Base-by-base conservation (phyloP, 2,329 filamentous ascomycete genomes). In the Calonectria ilicicola region DNA sequence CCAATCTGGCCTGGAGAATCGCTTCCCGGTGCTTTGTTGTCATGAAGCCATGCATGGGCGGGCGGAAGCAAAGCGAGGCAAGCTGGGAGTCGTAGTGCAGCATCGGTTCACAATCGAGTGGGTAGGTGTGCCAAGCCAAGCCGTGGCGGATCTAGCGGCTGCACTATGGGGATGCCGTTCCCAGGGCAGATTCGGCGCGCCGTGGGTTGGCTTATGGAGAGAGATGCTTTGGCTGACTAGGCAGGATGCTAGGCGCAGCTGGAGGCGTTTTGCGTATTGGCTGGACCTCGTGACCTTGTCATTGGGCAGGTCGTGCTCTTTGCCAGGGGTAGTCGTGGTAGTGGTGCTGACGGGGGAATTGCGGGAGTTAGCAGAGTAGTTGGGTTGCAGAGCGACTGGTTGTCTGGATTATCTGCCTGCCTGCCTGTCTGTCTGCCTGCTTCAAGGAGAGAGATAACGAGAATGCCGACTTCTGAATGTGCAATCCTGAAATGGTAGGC, bases 141-240 rank as follows among this genome's bases (percentile, higher is more conserved):
- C 72, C 72, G 62, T 51, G 44, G 72, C 72, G 56, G 68, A 65
- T 71, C 49, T 65, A 71, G 58, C 56, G 68, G 47, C 46, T 53
- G 64, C 63, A 62, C 69, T 40, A 67, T 58, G 56, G 58, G 44
- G 58, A 47, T 56, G 53, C 68, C 44, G 53, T 51, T 60, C 38
- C 53, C 65, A 62, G 65, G 42, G 42, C 42, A 51, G 58, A 68
- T 56, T 68, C 26, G 32, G 32, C 14, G 53, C 53, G 14, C 35
- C 21, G 38, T 60, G 32, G 53, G 35, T 21, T 38, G 35, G 49
- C 32, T 5, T 60, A n/a, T 35, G 21, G 32, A 21, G 53, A n/a
- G 29, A 23, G 51, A 23, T 29, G 32, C 32, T 15, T 60, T 60
- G 32, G 32, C 14, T 12, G 23, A 60, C 53, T 19, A 58, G 51